Base-by-base conservation (phyloP, 176 grass and related monocot genomes). In the Saccharum officinarum region DNA sequence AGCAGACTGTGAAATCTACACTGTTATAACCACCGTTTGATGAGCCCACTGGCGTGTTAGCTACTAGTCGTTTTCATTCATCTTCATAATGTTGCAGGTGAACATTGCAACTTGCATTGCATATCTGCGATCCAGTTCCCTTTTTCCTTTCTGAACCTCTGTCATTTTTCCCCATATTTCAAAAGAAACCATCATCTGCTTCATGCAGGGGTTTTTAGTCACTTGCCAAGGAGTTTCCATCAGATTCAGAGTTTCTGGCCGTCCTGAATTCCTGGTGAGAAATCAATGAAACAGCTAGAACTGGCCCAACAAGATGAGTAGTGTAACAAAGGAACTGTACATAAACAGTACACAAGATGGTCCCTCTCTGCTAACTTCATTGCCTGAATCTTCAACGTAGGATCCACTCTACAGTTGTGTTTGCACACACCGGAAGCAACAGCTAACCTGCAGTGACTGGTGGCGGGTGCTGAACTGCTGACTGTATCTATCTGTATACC, bases 241-340 rank as follows among this genome's bases (percentile, higher is more conserved):
- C 57, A 37, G 18, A 65, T 84, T 84, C 71, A 55, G 6, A 39
- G 39, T 63, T 84, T 65, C 57, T 30, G n/a, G 54, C 7, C 36
- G 47, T 25, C 49, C 22, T 81, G 20, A 37, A 38, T 67, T 81
- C 63, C 45, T 69, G 30, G 37, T 9, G 30, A 69, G 10, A n/a
- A 44, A 33, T 80, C 26, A 34, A 12, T 75, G 45, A 16, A 18
- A 52, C 9, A n/a, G 47, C 73, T 0, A 76, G 30, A 77, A 55
- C n/a, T 59, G 49, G 10, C 20, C 14, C 3, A 23, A 22, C 74
- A 38, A 0, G 50, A 38, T 59, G 55, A 37, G 34, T 38, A 1
- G 18, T 15, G 54, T 13, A 59, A 2, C 50, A 7, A 36, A 59
- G 52, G 10, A 77, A 39, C 74, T 59, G 3, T 76, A 38, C 20